Conservation (phyloP, 1,284 basidiomycete genomes). For the Irpex lacteus region DNA sequence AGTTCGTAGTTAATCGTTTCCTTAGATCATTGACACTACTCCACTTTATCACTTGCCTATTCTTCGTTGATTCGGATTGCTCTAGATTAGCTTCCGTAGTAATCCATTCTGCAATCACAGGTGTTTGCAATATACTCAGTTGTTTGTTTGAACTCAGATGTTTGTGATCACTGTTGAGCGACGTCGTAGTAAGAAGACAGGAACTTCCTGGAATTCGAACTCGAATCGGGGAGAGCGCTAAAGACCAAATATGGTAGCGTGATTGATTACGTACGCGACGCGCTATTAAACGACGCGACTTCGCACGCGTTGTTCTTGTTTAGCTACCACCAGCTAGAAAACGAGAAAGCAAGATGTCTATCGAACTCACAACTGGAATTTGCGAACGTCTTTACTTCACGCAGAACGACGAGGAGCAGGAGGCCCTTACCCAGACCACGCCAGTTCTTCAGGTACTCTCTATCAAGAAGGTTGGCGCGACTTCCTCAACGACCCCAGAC, state of each 20-base stretch:
- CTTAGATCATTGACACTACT: neutral
- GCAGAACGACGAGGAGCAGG: constrained; percentile 43
- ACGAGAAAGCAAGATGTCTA: constrained; percentile 4
- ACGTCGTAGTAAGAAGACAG: neutral
- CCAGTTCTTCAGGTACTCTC: constrained; percentile 81
- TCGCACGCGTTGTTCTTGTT: constrained; percentile 4
- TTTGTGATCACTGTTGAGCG: too few species aligned
- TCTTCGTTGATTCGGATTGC: neutral
- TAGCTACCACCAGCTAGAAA: constrained; percentile 6
- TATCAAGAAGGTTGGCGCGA: constrained; percentile 70
- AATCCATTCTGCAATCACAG: neutral
- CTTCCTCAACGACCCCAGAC: constrained; percentile 41
- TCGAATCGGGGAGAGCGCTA: too few species aligned
- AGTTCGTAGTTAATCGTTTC: neutral
- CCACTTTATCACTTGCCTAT: neutral
- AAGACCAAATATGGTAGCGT: neutral
- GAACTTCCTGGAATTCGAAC: too few species aligned
- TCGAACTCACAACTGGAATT: constrained; percentile 57
- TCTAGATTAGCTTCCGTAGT: neutral
- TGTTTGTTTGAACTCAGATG: neutral
- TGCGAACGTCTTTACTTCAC: constrained; percentile 41
- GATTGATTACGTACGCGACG: constrained; percentile 14
- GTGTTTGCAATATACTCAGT: neutral
- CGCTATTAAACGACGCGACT: constrained; percentile 13
- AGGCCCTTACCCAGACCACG: constrained; percentile 48